Evolutionary conservation across 345 rosid genomes (phyloP), one percentile per base, ranked within the genome.

Genomic region (Gossypium arboreum): DNA sequence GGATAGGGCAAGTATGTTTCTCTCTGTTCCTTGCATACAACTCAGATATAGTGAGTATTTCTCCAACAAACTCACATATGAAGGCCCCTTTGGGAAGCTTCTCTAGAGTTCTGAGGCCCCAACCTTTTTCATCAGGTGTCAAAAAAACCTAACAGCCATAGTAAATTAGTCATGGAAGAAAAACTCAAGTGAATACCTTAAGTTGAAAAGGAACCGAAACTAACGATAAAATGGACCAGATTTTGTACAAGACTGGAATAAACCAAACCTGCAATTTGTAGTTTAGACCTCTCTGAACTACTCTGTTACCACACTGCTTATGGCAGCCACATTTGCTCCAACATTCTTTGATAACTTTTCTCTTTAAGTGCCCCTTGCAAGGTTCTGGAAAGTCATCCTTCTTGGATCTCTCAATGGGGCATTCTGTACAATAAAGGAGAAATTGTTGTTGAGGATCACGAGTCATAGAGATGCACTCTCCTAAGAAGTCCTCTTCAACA

Each of bases 261-360:
- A 43, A 58, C 20, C 29, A 57, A 22, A 93, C 99, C 97, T 95
- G 98, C 75, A 93, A 76, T 81, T 86, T 88, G 84, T 83, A 83
- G 58, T 75, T 84, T 77, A 93, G 81, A 71, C 98, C 97, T 65
- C 90, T 91, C 83, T 95, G 99, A 78, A 93, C 90, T 27, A 95
- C 91, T 68, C 98, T 87, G 78, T 95, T 95, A 75, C 97, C 93
- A 80, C 99, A 95, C 48, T 64, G 86, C 74, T 82, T 86, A 74
- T 76, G 78, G 77, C 99, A 95, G 55, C 97, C 92, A 84, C 99
- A 95, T 80, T 85, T 93, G 66, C 78, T 85, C 98, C 99, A 95
- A 62, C 99, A 95, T 76, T 95, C 98, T 81, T 86, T 88, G 61
- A 91, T 91, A 64, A 80, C 81, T 74, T 80, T 89, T 82, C 97